These are phyloP conservation scores for Carex myosuroides DNA, from an alignment of 176 grass and related monocot species.

Conservation along the genomic window DNA sequence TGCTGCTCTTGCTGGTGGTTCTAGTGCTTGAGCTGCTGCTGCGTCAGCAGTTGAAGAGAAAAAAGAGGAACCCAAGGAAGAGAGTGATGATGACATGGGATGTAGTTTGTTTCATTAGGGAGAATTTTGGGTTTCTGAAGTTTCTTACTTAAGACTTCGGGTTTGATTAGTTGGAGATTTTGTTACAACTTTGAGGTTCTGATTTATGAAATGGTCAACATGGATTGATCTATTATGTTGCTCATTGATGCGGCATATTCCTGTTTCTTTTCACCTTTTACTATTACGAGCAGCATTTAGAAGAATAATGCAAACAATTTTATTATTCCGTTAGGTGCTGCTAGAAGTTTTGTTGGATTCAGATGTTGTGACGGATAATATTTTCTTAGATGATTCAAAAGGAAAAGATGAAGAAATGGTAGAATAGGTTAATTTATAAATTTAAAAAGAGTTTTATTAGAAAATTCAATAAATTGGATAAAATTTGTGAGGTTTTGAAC, in stretches of 20 bases:
- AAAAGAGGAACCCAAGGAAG: conserved; percentile 72
- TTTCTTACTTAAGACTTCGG: neutral
- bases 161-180: neutral
- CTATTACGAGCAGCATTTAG: neutral
- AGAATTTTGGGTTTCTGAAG: neutral
- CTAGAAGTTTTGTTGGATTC: neutral
- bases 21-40: conserved; percentile 19
- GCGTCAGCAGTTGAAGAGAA: conserved; percentile 51
- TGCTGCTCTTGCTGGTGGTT: conserved; percentile 37
- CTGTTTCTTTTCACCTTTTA: neutral
- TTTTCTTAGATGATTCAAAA: neutral
- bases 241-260: neutral
- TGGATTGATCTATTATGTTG: neutral
- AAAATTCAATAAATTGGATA: no score
- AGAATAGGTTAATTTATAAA: no score
- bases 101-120: conserved; percentile 73
- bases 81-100: conserved; percentile 79
- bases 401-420: no score
- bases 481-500: no score
- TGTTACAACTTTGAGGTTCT: neutral
- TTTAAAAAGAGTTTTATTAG: no score
- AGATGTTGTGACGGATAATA: neutral
- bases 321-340: neutral
- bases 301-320: neutral
- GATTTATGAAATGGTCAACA: neutral